phyloP scores from a whole-genome alignment of 1,284 basidiomycete genomes.

The Cystobasidiaceae sp. region DNA sequence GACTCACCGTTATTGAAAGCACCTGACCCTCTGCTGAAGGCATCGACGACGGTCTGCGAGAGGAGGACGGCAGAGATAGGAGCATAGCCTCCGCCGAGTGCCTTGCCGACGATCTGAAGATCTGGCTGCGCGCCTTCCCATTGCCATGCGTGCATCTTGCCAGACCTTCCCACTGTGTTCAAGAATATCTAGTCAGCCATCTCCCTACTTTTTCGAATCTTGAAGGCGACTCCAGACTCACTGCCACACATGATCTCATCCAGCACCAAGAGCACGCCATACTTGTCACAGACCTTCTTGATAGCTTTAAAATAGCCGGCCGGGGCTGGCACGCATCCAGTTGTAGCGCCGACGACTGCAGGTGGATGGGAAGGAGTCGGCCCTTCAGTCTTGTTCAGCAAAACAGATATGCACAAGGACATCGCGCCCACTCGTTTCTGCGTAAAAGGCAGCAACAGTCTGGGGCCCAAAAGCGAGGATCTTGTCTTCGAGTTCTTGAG shows the following conservation, averaged over 20 bases:
- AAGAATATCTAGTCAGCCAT: not conserved
- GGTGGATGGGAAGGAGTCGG: no score
- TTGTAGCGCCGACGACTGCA: constrained; percentile 64
- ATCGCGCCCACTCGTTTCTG: constrained; percentile 58
- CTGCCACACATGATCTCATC: constrained; percentile 81
- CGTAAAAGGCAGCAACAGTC: constrained; percentile 55
- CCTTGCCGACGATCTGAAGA: constrained; percentile 77
- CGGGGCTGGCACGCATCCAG: constrained; percentile 52
- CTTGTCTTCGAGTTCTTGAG: constrained; percentile 73
- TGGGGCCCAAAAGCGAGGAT: constrained; percentile 71
- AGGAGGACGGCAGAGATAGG: constrained; percentile 70
- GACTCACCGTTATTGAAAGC: constrained; percentile 52
- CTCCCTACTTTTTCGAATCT: not conserved
- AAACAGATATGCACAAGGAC: not conserved
- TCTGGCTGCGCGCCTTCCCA: constrained; percentile 68
- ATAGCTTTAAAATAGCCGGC: constrained; percentile 55
- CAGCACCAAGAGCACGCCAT: constrained; percentile 76
- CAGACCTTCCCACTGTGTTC: constrained; percentile 62
- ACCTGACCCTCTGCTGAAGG: constrained; percentile 61
- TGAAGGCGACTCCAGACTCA: constrained; percentile 57
- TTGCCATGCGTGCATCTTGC: constrained; percentile 72
- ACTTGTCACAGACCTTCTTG: constrained; percentile 78
- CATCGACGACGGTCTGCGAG: constrained; percentile 63
- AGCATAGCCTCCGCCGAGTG: constrained; percentile 71
- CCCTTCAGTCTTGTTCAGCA: not conserved